Evolutionary conservation across 2,329 filamentous ascomycete genomes (phyloP).

Genomic region (Xylaria sp.): DNA sequence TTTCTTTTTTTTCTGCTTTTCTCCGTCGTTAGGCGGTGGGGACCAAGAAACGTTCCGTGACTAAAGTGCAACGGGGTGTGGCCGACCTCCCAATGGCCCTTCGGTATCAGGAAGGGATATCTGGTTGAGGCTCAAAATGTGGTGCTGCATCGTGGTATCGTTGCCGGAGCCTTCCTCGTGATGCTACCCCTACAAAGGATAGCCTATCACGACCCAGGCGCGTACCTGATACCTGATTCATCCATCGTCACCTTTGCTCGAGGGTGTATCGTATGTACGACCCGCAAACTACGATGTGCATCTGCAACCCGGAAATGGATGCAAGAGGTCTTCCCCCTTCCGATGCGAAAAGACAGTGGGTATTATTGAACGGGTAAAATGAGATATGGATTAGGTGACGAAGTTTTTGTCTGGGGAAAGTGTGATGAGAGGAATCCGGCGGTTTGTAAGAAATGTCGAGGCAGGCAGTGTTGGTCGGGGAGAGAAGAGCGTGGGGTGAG

Average conservation of each 20-base stretch:
- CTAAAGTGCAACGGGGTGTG: conserved; percentile 22
- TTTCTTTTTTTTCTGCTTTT: conserved; percentile 4
- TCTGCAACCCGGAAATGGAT: not conserved
- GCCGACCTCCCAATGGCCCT: conserved; percentile 2
- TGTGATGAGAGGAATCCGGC: conserved; percentile 17
- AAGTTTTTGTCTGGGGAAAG: conserved; percentile 13
- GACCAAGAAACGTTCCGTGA: conserved; percentile 22
- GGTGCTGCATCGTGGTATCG: conserved; percentile 2
- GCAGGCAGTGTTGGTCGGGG: conserved; percentile 14
- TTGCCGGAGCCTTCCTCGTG: not conserved
- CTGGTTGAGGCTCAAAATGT: conserved; percentile 4
- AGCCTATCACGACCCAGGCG: not conserved
- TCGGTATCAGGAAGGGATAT: conserved; percentile 8
- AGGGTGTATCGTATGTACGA: not conserved
- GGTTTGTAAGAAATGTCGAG: conserved; percentile 21
- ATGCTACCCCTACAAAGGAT: conserved; percentile 1
- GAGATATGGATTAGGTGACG: conserved; percentile 8
- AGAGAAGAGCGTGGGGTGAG: conserved; percentile 13
- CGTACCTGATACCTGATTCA: not conserved
- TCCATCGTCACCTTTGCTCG: not conserved
- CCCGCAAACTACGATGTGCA: not conserved
- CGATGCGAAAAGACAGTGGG: conserved; percentile 11
- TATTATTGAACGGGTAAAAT: conserved; percentile 6
- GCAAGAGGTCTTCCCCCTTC: not conserved
- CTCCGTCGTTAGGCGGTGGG: too few relatives aligned